Conservation (phyloP, 768 basidiomycete genomes). For the Jaapia argillacea region DNA sequence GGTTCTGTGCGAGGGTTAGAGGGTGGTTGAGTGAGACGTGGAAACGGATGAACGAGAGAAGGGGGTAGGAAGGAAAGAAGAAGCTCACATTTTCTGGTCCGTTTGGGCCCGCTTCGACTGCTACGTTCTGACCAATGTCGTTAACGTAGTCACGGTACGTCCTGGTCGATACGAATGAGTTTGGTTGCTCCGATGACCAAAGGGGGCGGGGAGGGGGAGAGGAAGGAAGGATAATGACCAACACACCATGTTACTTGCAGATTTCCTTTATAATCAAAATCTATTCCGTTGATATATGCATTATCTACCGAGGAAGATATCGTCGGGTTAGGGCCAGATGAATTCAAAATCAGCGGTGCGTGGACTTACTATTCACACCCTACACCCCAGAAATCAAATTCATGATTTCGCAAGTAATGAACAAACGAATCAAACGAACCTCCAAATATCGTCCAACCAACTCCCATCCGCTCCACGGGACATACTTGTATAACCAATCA, state of each 20-base stretch:
- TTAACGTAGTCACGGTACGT: conserved; percentile 30
- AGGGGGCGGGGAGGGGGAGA: not conserved
- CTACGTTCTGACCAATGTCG: conserved; percentile 26
- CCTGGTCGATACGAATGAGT: conserved; percentile 13
- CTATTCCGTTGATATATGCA: conserved; percentile 28
- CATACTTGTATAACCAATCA: conserved; percentile 27
- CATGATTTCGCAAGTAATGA: not conserved
- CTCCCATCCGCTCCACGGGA: conserved; percentile 17
- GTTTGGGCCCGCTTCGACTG: conserved; percentile 28
- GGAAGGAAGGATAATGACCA: too few species aligned
- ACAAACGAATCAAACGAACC: conserved; percentile 10
- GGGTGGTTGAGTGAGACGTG: not conserved
- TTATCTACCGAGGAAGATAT: too few species aligned
- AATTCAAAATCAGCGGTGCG: not conserved
- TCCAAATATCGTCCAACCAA: conserved; percentile 24
- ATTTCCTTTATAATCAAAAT: conserved; percentile 20
- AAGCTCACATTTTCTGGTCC: conserved; percentile 26
- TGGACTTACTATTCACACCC: conserved; percentile 23
- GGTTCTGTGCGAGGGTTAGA: conserved; percentile 17
- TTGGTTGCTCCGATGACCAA: not conserved
- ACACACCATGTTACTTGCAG: conserved; percentile 22
- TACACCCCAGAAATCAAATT: conserved; percentile 3
- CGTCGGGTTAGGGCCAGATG: too few species aligned
- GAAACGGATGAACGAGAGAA: not conserved
- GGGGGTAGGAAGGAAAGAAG: not conserved